Evolutionary conservation across 352 stramenopile species (phyloP).

Genomic region (Pythium diclinum): DNA sequence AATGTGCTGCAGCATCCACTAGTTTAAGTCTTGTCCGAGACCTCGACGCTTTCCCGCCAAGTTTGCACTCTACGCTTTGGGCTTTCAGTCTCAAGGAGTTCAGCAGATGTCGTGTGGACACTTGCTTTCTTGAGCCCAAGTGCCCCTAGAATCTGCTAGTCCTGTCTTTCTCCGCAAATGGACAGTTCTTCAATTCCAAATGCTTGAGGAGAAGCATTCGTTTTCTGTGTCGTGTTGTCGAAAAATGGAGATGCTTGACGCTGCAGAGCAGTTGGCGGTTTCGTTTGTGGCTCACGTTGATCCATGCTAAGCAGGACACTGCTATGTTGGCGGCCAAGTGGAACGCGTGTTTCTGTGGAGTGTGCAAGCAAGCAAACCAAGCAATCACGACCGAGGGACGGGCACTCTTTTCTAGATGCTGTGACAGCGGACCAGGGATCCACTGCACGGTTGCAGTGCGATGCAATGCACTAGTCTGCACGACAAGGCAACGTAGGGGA

Average conservation of each 20-base stretch:
- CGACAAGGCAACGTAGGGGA: too few species aligned
- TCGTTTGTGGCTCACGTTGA: constrained; percentile 5
- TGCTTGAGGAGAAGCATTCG: constrained; percentile 3
- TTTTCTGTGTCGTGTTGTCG: constrained; percentile 4
- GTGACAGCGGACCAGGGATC: neutral
- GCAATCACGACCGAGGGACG: neutral
- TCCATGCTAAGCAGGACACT: neutral
- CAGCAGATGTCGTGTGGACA: neutral
- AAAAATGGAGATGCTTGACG: neutral
- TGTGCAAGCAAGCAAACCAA: neutral
- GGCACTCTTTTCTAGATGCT: neutral
- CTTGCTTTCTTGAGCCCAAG: neutral
- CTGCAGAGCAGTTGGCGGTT: neutral
- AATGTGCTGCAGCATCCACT: too few species aligned
- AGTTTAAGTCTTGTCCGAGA: too few species aligned
- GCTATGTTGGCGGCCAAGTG: neutral
- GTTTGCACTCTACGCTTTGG: too few species aligned
- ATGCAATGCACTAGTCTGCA: too few species aligned
- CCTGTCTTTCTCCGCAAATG: neutral
- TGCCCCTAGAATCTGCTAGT: constrained; percentile 5
- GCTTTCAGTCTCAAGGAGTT: neutral
- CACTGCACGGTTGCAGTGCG: too few species aligned
- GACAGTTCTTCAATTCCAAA: constrained; percentile 4
- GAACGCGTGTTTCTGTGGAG: neutral
- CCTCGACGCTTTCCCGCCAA: too few species aligned